Evolutionary conservation across 2,329 filamentous ascomycete species (phyloP), one percentile per base, ranked within the genome.

Genomic region (Colletotrichum scovillei): DNA sequence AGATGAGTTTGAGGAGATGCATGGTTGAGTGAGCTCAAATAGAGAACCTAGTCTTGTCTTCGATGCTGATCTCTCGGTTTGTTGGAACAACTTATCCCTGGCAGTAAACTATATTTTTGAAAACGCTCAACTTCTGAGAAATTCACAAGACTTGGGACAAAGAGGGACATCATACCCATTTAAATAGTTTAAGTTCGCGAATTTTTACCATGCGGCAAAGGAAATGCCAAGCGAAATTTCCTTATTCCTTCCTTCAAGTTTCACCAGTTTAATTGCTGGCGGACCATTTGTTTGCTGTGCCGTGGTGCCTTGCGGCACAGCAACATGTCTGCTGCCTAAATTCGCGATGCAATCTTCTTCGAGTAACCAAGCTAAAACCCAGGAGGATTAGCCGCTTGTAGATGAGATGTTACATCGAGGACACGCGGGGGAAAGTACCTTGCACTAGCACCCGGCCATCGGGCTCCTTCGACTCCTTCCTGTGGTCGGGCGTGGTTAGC

Each of bases 1-100:
- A 52, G 5, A 72, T 11, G 9, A 22, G 7, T 9, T 63, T 63
- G 52, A 58, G 22, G 1, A 64, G 30, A 24, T 64, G 58, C 69
- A 72, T 72, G 5, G 12, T n/a, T 63, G 35, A 26, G 12, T 12
- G 5, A 14, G 38, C 16, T 8, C 24, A 1, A 49, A 7, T 2
- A 12, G 12, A 22, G 7, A 14, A 14, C 12, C 12, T 12, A 5
- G 28, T 26, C 5, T 26, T 42, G 12, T n/a, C 5, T 26, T 42
- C 7, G 4, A 26, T 1, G 4, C 2, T 2, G 16, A 35, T 22
- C 1, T 24, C 16, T 26, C 3, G 8, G 30, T 8, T 12, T 2
- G 30, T 22, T 2, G 6, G 7, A 12, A 19, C 11, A 11, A 14
- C 30, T 5, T 8, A 1, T 19, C 24, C 3, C 4, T 22, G 19